These are phyloP conservation scores for Eimeria maxima DNA, from an alignment of 169 alveolate species.

Conservation along the genomic window DNA sequence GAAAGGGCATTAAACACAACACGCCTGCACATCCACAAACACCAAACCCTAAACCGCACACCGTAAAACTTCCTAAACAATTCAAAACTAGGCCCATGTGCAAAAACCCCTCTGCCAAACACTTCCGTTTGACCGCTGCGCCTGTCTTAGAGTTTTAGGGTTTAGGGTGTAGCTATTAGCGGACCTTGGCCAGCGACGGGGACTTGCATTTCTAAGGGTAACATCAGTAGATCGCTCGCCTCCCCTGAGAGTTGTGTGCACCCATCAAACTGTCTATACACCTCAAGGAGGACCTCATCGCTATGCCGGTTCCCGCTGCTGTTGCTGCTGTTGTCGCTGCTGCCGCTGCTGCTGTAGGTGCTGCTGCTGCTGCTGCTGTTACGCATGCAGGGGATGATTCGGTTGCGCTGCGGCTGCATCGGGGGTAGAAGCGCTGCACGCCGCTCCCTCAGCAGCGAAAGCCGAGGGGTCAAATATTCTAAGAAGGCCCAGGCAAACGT, in stretches of 20 bases:
- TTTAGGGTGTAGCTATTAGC: neutral
- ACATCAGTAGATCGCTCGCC: slow-evolving; percentile 55
- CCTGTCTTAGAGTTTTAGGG: neutral
- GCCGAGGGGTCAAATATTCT: slow-evolving; percentile 40
- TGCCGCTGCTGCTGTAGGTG: slow-evolving; percentile 47
- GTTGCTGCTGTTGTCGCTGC: neutral
- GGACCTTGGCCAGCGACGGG: slow-evolving; percentile 46
- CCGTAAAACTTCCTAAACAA: neutral
- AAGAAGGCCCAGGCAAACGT: slow-evolving; percentile 77
- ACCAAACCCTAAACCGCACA: neutral
- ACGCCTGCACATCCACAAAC: slow-evolving; percentile 25
- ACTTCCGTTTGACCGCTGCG: too few species aligned
- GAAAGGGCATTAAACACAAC: slow-evolving; percentile 55
- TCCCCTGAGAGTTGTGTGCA: neutral
- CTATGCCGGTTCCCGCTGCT: slow-evolving; percentile 13
- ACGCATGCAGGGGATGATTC: slow-evolving; percentile 1
- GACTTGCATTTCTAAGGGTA: slow-evolving; percentile 39
- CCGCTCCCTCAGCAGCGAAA: slow-evolving; percentile 70
- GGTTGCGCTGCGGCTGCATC: slow-evolving; percentile 62
- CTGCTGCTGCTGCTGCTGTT: slow-evolving; percentile 38
- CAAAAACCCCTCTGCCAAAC: too few species aligned
- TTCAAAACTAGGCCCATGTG: too few species aligned
- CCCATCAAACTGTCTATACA: slow-evolving; percentile 65
- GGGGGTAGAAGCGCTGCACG: slow-evolving; percentile 80
- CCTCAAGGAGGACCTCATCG: slow-evolving; percentile 54